Evolutionary conservation across 345 rosid species (phyloP).

Genomic region (Conringia planisiliqua): DNA sequence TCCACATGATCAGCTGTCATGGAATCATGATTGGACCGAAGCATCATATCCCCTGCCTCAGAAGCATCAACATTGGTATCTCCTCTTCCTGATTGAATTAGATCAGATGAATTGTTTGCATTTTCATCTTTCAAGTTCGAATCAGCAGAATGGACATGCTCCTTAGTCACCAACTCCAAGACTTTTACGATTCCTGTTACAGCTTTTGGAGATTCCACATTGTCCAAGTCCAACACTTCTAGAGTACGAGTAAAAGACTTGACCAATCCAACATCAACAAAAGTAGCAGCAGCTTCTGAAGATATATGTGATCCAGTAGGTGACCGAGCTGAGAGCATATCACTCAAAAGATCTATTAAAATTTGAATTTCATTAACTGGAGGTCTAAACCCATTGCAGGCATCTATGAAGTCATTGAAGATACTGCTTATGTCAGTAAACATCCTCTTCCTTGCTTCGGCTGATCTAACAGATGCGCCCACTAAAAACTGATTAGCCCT

Average conservation of each 20-base stretch:
- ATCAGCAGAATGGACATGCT: constrained; percentile 68
- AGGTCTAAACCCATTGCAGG: constrained; percentile 51
- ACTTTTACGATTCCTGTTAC: constrained; percentile 78
- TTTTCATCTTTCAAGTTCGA: constrained; percentile 62
- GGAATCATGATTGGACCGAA: constrained; percentile 58
- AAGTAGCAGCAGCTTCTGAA: constrained; percentile 85
- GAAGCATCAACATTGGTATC: constrained; percentile 53
- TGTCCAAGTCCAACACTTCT: constrained; percentile 87
- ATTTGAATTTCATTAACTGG: constrained; percentile 64
- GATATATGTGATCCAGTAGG: constrained; percentile 80
- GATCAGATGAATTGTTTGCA: constrained; percentile 49
- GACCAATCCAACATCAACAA: constrained; percentile 84
- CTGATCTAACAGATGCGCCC: constrained; percentile 84
- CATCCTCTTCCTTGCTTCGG: constrained; percentile 84
- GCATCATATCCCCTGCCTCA: constrained; percentile 51
- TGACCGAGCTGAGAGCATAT: constrained; percentile 75
- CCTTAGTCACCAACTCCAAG: constrained; percentile 91
- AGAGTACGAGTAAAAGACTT: constrained; percentile 72
- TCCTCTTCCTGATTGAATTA: constrained; percentile 48
- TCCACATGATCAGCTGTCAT: constrained; percentile 51
- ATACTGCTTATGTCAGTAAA: constrained; percentile 66
- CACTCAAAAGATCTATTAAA: constrained; percentile 78
- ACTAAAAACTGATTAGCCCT: constrained; percentile 85
- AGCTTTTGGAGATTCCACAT: constrained; percentile 78
- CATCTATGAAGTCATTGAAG: constrained; percentile 62